phyloP scores from a whole-genome alignment of 371 early-diverging fungal genomes.

The Synchytrium microbalum region DNA sequence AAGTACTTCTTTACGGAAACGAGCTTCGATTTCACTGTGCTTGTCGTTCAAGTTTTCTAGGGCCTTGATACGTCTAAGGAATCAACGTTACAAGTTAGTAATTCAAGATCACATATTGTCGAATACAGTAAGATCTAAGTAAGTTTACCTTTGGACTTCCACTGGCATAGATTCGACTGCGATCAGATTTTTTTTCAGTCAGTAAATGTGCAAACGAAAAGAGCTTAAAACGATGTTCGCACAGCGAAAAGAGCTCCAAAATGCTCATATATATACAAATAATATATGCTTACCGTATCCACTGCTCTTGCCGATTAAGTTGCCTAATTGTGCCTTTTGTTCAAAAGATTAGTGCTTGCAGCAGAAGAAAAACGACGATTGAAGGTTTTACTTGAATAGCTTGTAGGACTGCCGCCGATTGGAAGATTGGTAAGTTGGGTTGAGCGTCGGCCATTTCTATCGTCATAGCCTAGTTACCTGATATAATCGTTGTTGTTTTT shows the following conservation, averaged over 20 bases:
- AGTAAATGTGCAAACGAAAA: no score
- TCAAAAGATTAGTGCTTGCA: no score
- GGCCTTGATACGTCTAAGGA: conserved; percentile 62
- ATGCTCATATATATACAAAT: background rate
- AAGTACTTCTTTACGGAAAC: conserved; percentile 82
- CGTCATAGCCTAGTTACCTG: no score
- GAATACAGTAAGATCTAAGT: no score
- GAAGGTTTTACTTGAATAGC: background rate
- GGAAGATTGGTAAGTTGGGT: background rate
- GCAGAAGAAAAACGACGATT: background rate
- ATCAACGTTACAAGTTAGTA: conserved; percentile 38
- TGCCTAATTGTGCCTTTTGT: no score
- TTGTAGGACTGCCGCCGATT: background rate
- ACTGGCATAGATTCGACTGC: background rate
- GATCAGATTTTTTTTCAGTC: background rate
- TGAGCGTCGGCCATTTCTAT: no score
- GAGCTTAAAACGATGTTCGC: no score
- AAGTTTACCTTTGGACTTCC: background rate
- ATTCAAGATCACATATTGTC: no score
- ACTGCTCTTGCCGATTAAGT: background rate
- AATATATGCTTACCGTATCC: background rate
- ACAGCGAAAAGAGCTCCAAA: no score
- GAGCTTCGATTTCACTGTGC: conserved; percentile 66
- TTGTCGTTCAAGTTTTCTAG: conserved; percentile 73
- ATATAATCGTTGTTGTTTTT: no score